These are phyloP conservation scores for Xerocomellus intermedius DNA, from an alignment of 768 basidiomycete genomes.

Conservation along the genomic window DNA sequence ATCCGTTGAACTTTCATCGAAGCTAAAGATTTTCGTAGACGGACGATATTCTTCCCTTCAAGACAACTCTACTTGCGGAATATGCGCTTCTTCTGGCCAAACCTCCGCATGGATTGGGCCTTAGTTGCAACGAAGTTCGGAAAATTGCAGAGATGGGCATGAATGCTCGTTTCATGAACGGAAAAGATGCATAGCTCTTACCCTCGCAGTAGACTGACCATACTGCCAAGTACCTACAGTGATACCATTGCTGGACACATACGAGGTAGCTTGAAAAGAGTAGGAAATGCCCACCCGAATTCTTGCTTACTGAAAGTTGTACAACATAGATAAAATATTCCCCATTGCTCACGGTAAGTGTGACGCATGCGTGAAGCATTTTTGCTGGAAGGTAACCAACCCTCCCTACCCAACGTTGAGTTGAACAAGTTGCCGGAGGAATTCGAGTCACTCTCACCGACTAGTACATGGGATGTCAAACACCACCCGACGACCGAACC, in stretches of 20 bases:
- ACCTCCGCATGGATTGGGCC: slow-evolving; percentile 69
- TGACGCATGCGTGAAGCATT: background rate
- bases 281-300: background rate
- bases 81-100: slow-evolving; percentile 76
- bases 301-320: background rate
- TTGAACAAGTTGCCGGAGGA: background rate
- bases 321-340: background rate
- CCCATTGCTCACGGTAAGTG: background rate
- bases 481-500: background rate
- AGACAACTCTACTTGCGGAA: slow-evolving; percentile 69
- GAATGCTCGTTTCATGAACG: slow-evolving; percentile 30
- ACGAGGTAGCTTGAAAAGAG: background rate
- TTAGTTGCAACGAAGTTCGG: slow-evolving; percentile 55
- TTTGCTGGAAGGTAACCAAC: background rate
- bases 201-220: background rate
- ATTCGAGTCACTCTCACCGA: background rate
- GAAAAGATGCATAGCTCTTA: background rate
- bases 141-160: slow-evolving; percentile 63
- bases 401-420: background rate
- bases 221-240: background rate
- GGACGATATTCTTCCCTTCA: slow-evolving; percentile 78
- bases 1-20: background rate
- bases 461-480: background rate
- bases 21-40: slow-evolving; percentile 47
- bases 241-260: background rate